Evolutionary conservation across 441 rosid species (phyloP).

Genomic region (Viola pubescens): DNA sequence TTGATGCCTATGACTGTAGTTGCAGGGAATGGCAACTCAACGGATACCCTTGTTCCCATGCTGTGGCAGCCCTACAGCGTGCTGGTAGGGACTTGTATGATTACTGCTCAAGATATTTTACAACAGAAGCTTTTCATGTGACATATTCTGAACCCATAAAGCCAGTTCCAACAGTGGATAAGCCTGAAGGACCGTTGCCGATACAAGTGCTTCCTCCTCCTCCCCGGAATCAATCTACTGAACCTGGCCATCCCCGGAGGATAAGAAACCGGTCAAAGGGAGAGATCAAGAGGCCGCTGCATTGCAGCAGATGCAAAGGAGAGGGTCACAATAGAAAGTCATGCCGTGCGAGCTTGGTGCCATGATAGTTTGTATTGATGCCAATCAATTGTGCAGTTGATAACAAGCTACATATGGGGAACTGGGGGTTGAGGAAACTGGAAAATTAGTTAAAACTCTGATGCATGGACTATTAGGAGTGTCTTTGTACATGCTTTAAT

Average conservation of each 20-base stretch:
- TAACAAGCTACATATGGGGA: not conserved
- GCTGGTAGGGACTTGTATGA: constrained; percentile 24
- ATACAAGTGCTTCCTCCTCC: constrained; percentile 31
- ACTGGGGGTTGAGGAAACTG: constrained; percentile 5
- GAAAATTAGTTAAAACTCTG: not conserved
- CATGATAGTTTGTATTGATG: no score
- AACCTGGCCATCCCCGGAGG: constrained; percentile 27
- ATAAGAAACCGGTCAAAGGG: constrained; percentile 29
- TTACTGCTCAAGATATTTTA: constrained; percentile 35
- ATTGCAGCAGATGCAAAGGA: constrained; percentile 50
- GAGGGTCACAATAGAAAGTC: constrained; percentile 44
- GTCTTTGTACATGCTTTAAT: not conserved
- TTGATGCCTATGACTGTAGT: constrained; percentile 34
- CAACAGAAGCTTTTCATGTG: constrained; percentile 28
- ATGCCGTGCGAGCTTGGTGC: constrained; percentile 21
- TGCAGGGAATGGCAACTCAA: constrained; percentile 41
- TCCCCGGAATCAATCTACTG: constrained; percentile 17
- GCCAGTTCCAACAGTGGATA: constrained; percentile 28
- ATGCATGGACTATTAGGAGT: not conserved
- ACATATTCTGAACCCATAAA: constrained; percentile 36
- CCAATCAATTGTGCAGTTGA: not conserved
- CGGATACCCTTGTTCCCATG: constrained; percentile 45
- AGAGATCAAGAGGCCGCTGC: constrained; percentile 32
- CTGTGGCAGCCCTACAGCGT: constrained; percentile 36
- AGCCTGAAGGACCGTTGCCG: constrained; percentile 17